Percentiles rank a stretch among this genome's conserved stretches.
Evolutionary conservation across 805 yeast genomes (phyloP).

Genomic region (Candida parachauliodes): DNA sequence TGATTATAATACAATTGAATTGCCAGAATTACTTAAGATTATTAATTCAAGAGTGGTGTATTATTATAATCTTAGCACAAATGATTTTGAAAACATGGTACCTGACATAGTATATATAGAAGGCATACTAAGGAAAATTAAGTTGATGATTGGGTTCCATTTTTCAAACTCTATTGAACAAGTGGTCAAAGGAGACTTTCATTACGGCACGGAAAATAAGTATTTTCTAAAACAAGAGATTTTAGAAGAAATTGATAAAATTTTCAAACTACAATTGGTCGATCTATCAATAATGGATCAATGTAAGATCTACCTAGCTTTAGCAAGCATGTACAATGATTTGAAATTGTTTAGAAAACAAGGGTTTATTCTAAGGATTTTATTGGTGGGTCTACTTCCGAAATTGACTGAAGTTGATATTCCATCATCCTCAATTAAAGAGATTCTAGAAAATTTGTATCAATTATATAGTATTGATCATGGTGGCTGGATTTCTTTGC

Average conservation of each 20-base stretch:
- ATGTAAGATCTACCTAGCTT: slow-evolving; percentile 57
- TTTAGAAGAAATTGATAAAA: slow-evolving; percentile 28
- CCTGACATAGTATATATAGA: slow-evolving; percentile 82
- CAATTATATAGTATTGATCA: slow-evolving; percentile 49
- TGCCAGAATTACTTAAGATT: slow-evolving; percentile 31
- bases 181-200: slow-evolving; percentile 11
- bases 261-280: slow-evolving; percentile 32
- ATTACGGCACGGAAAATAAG: slow-evolving; percentile 1
- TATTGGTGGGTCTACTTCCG: slow-evolving; percentile 52
- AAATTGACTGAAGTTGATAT: slow-evolving; percentile 20
- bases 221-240: slow-evolving; percentile 40
- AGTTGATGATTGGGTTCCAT: slow-evolving; percentile 53
- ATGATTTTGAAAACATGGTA: slow-evolving; percentile 65
- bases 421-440: slow-evolving; percentile 22
- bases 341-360: slow-evolving; percentile 64
- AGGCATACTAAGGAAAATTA: slow-evolving; percentile 58
- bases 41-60: slow-evolving; percentile 24
- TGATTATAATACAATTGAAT: slow-evolving; percentile 25
- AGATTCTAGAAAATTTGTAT: slow-evolving; percentile 48
- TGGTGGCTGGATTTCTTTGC: slow-evolving; percentile 51
- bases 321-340: slow-evolving; percentile 61
- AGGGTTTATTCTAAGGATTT: slow-evolving; percentile 63
- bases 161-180: slow-evolving; percentile 42
- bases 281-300: slow-evolving; percentile 48
- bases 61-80: slow-evolving; percentile 42